Evolutionary conservation across 805 yeast species (phyloP).

Genomic region (Monosporozyma solicola): DNA sequence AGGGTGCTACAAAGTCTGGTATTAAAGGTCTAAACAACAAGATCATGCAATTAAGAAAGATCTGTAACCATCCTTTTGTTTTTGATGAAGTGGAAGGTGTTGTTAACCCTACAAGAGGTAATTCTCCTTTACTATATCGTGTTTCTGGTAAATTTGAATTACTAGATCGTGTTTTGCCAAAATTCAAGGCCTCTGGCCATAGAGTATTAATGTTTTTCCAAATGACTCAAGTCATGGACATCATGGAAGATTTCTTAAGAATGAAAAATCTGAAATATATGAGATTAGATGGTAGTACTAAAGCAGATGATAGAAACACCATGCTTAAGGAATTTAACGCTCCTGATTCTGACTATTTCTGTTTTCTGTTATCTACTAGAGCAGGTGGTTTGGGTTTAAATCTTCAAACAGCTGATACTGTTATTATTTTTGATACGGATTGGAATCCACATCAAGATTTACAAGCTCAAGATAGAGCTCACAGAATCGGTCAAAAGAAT

Average conservation of each 20-base stretch:
- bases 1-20: conserved; percentile 36
- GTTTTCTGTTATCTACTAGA: conserved; percentile 84
- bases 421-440: conserved; percentile 92
- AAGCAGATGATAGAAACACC: conserved; percentile 84
- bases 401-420: conserved; percentile 95
- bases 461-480: conserved; percentile 98
- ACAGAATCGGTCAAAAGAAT: conserved; percentile 95
- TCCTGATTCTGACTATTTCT: conserved; percentile 76
- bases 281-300: conserved; percentile 91
- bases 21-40: conserved; percentile 87
- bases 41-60: conserved; percentile 90
- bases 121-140: conserved; percentile 79
- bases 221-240: conserved; percentile 98
- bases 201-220: conserved; percentile 90
- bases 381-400: conserved; percentile 98
- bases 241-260: conserved; percentile 91
- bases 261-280: conserved; percentile 65
- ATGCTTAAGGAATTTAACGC: conserved; percentile 75
- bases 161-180: conserved; percentile 79
- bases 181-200: conserved; percentile 78
- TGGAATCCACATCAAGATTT: conserved; percentile 99
- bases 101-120: conserved; percentile 63
- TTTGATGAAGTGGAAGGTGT: conserved; percentile 87
- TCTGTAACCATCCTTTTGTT: conserved; percentile 96
- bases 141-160: conserved; percentile 89